Conservation (phyloP, 306 rosid species). For the Arachis hypogaea region DNA sequence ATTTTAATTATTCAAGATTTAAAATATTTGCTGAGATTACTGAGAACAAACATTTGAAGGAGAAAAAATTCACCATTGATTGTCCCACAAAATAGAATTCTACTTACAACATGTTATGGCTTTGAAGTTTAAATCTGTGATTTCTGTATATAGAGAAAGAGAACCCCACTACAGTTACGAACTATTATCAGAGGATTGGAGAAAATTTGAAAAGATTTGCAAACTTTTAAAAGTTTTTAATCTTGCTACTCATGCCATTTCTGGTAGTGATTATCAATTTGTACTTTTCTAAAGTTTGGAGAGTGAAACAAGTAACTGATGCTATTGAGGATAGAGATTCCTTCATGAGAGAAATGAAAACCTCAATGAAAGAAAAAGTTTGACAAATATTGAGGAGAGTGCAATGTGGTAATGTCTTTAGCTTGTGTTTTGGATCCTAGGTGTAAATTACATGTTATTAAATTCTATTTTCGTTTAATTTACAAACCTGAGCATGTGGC, state of each 20-base stretch:
- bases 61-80: too few species aligned
- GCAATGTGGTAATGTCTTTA: not conserved
- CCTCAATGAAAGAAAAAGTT: not conserved
- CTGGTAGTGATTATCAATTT: too few species aligned
- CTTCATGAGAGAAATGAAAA: not conserved
- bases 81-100: not conserved
- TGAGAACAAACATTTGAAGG: too few species aligned
- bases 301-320: not conserved
- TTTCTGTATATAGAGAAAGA: not conserved
- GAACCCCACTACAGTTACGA: not conserved
- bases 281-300: too few species aligned
- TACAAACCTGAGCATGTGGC: not conserved
- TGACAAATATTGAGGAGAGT: constrained; percentile 2
- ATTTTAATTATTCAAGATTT: too few species aligned
- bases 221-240: too few species aligned
- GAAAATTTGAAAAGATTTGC: too few species aligned
- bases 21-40: too few species aligned
- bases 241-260: too few species aligned
- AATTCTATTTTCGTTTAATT: not conserved
- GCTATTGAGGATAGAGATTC: not conserved
- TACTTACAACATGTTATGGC: too few species aligned
- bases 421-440: not conserved
- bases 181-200: not conserved
- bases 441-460: not conserved
- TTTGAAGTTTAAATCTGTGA: too few species aligned